These are phyloP conservation scores for Coriolopsis trogii DNA, from an alignment of 1,284 basidiomycete species.

Conservation along the genomic window DNA sequence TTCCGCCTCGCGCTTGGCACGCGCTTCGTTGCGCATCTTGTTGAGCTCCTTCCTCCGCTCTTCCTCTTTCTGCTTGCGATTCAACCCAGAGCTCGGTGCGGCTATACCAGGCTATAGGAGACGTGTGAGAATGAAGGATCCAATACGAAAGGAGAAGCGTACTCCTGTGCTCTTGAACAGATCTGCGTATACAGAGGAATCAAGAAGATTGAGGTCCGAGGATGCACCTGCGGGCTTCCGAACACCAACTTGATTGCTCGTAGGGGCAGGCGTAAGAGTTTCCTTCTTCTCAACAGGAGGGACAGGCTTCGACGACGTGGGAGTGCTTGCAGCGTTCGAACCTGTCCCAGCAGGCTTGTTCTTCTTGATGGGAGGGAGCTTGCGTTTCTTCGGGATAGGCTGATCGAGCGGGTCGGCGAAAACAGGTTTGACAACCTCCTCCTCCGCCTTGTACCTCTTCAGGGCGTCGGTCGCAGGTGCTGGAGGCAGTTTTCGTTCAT, in stretches of 20 bases:
- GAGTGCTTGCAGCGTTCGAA: constrained; percentile 33
- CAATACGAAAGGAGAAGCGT: background rate
- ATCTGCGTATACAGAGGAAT: constrained; percentile 62
- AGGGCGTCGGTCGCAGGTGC: background rate
- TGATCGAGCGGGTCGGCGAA: constrained; percentile 22
- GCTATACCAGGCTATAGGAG: constrained; percentile 47
- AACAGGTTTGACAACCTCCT: too few species aligned
- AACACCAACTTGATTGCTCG: constrained; percentile 24
- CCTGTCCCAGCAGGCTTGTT: constrained; percentile 48
- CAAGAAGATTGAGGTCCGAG: constrained; percentile 65
- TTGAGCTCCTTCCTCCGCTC: constrained; percentile 70
- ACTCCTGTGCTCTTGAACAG: constrained; percentile 52
- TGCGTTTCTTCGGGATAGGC: constrained; percentile 54
- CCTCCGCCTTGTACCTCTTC: constrained; percentile 6
- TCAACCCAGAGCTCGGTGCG: constrained; percentile 60
- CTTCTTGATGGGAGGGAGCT: constrained; percentile 76
- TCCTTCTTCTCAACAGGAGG: constrained; percentile 27
- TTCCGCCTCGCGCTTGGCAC: constrained; percentile 57
- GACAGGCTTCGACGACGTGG: constrained; percentile 31
- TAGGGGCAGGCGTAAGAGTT: constrained; percentile 22
- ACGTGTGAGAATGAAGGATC: background rate
- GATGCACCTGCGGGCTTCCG: constrained; percentile 44
- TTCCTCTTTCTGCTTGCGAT: constrained; percentile 64
- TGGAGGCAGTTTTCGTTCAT: constrained; percentile 40
- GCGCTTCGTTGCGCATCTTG: constrained; percentile 71